Evolutionary conservation across 441 rosid genomes (phyloP), one percentile per base, ranked within the genome.

Genomic region (Brassica hybrid): DNA sequence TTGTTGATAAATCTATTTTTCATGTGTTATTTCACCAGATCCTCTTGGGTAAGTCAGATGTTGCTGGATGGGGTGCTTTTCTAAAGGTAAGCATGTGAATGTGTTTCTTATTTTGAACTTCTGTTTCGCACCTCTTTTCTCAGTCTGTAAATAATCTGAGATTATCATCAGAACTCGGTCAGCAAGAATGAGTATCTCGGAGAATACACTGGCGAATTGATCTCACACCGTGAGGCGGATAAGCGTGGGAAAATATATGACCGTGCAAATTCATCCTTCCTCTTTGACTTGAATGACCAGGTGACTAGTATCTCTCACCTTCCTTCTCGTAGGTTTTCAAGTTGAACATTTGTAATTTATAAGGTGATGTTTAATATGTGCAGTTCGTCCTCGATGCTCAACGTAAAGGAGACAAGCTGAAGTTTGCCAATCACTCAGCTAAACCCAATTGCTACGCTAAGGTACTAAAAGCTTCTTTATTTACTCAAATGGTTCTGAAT

Each of bases 21-120:
- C 38, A 23, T 70, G 30, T 70, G 50, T 70, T 57, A 36, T n/a
- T 54, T 43, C 27, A 70, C 80, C 90, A 94, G 97, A 91, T 92
- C 79, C 93, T 94, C 68, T 75, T 91, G 87, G 91, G 89, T 43
- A 91, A 89, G 78, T 94, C 98, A 68, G 92, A 91, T 56, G 89
- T 94, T 81, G 94, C 98, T 38, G 98, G 98, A 64, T 94, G 98
- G 97, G 97, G 98, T 78, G 98, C 98, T 62, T 94, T 91, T 77
- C 83, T 94, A 16, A 94, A 94, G 97, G 98, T 91, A 83, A 75
- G 86, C 54, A 63, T 5, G 25, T 25, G 62, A 62, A 48, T n/a
- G 0, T 58, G 18, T 52, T 72, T 36, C 6, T 10, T 4, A 66
- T 13, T 60, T 27, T n/a, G 16, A 58, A n/a, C n/a, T n/a, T n/a